Evolutionary conservation across 2,329 filamentous ascomycete species (phyloP), one percentile per base, ranked within the genome.

Genomic region (Mycosphaerella arachidis): DNA sequence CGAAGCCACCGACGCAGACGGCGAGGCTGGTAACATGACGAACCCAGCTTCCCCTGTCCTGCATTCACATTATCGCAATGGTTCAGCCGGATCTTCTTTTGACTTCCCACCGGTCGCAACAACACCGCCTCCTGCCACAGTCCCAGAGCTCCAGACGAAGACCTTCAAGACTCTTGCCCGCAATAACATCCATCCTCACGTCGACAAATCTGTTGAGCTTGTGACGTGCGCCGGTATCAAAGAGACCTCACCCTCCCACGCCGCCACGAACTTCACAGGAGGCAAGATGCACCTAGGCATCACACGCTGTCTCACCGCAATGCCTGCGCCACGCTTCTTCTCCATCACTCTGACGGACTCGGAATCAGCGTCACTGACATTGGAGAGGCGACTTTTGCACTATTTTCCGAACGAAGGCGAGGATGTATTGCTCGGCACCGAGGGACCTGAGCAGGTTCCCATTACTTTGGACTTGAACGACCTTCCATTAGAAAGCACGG

Each of bases 101-200:
- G 73, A 79, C 16, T 63, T 57, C 51, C 50, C 55, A 6, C 70
- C 76, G n/a, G 64, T 66, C 1, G 72, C 77, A 1, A 79, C 82
- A 12, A 91, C 91, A 0, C 90, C 91, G 7, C 90, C 90, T 2
- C 91, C 91, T 0, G 85, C 89, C 35, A 90, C 85, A 43, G 81
- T 93, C 12, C 84, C 84, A 18, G 92, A 96, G 71, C 82, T 97
- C 30, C 91, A 96, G 75, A 81, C 81, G 9, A 86, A 89, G 53
- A 96, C 93, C 0, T 97, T 97, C 71, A 83, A 84, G 29, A 85
- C 89, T n/a, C 82, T 99, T n/a, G 87, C 86, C 67, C 87, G 87
- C 68, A 85, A 89, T 66, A 83, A 86, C 65, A 89, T 97, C 53
- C 77, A 84, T 0, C 92, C 93, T 0, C 83, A 82, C 24, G 85